These are phyloP conservation scores for Aureobasidium sp. DNA, from an alignment of 2,329 filamentous ascomycete genomes.

Conservation along the genomic window DNA sequence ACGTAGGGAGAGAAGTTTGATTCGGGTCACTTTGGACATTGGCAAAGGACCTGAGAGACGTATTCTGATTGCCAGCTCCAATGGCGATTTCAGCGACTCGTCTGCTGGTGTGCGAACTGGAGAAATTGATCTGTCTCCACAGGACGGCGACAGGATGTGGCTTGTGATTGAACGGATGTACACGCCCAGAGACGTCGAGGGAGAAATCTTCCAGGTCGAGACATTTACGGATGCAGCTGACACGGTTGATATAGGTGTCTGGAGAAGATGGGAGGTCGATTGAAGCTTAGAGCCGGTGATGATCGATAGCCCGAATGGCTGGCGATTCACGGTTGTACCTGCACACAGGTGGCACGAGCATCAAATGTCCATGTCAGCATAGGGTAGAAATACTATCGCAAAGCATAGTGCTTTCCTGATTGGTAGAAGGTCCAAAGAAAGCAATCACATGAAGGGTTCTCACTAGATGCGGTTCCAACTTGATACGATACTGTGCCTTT, in stretches of 20 bases:
- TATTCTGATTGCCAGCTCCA: slow-evolving; percentile 58
- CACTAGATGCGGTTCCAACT: no score
- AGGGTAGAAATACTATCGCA: no score
- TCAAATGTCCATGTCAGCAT: no score
- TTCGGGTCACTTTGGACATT: slow-evolving; percentile 66
- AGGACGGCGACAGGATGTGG: slow-evolving; percentile 43
- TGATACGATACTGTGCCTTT: no score
- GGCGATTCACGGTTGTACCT: background rate
- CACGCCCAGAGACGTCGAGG: slow-evolving; percentile 41
- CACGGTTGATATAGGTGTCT: slow-evolving; percentile 38
- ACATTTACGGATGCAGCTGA: slow-evolving; percentile 41
- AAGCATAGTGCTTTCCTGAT: no score
- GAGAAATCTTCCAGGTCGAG: slow-evolving; percentile 47
- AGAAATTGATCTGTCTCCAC: slow-evolving; percentile 68
- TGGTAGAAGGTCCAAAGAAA: no score
- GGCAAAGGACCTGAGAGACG: slow-evolving; percentile 63
- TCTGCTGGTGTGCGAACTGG: slow-evolving; percentile 58
- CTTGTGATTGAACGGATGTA: slow-evolving; percentile 75
- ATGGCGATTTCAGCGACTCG: slow-evolving; percentile 68
- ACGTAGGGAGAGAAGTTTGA: slow-evolving; percentile 36
- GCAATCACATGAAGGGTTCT: no score
- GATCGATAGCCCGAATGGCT: no score
- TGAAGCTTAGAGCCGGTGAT: slow-evolving; percentile 18
- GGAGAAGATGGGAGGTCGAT: slow-evolving; percentile 38
- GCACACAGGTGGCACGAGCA: background rate